A percentile compares a stretch with the other conserved stretches of the same genome.
Conservation (phyloP, 2,329 filamentous ascomycete genomes). For the Zalaria sp. region DNA sequence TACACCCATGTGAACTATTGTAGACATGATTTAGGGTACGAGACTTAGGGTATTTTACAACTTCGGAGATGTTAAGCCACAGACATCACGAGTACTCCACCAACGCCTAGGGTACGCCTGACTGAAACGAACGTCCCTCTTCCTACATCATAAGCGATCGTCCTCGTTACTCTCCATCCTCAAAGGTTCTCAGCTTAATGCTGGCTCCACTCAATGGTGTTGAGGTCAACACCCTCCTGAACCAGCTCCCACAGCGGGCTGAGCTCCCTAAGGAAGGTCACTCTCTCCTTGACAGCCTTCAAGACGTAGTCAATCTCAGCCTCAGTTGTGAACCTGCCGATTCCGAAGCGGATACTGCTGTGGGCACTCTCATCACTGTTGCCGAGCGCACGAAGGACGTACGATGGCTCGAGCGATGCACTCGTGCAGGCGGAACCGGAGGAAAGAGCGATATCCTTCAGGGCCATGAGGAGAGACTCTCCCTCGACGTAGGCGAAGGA, state of each 20-base stretch:
- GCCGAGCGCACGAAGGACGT: conserved; percentile 84
- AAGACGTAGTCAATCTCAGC: conserved; percentile 94
- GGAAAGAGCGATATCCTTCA: conserved; percentile 94
- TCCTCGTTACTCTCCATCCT: too few relatives aligned
- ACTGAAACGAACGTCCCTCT: too few relatives aligned
- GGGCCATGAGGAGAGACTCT: conserved; percentile 91
- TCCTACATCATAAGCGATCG: too few relatives aligned
- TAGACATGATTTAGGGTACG: too few relatives aligned
- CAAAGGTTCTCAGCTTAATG: conserved; percentile 40
- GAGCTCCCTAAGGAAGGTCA: conserved; percentile 84
- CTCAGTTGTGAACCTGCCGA: conserved; percentile 92
- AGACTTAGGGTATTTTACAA: too few relatives aligned
- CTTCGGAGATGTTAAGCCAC: too few relatives aligned
- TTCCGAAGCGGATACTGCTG: conserved; percentile 94
- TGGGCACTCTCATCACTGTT: conserved; percentile 97
- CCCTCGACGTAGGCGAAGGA: conserved; percentile 98
- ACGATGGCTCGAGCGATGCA: conserved; percentile 89
- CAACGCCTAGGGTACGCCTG: too few relatives aligned
- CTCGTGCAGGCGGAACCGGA: conserved; percentile 96
- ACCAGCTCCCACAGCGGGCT: conserved; percentile 96
- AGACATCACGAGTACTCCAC: too few relatives aligned
- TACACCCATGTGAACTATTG: too few relatives aligned
- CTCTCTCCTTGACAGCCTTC: conserved; percentile 80
- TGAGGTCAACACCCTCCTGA: conserved; percentile 87
- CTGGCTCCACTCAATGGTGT: conserved; percentile 97